phyloP scores from a whole-genome alignment of 805 yeast species.

The Cyberlindnera mrakii region DNA sequence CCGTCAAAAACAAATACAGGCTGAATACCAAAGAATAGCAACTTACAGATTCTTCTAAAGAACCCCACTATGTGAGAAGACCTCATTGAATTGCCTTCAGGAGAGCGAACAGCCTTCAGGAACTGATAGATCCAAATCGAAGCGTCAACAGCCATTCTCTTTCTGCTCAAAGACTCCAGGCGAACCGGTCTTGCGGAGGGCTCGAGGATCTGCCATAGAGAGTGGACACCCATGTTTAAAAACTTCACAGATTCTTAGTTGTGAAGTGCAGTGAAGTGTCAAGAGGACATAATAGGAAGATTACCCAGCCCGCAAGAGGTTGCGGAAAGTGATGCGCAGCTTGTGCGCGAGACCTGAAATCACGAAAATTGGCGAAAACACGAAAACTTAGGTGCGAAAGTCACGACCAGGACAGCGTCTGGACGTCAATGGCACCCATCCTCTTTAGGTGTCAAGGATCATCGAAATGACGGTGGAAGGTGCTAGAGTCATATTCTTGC shows the following conservation, averaged over 20 bases:
- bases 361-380: no score
- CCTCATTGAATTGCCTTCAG: constrained; percentile 68
- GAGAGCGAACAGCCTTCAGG: constrained; percentile 86
- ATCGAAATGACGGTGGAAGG: constrained; percentile 7
- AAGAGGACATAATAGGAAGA: no score
- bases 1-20: constrained; percentile 96
- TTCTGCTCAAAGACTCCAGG: constrained; percentile 75
- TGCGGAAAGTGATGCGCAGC: no score
- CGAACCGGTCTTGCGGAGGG: constrained; percentile 89
- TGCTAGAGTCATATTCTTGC: constrained; percentile 12
- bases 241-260: background rate
- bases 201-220: constrained; percentile 87
- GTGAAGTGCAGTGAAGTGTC: background rate
- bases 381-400: no score
- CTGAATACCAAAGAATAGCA: constrained; percentile 76
- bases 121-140: constrained; percentile 98
- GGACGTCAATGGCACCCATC: no score
- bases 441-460: background rate
- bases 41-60: constrained; percentile 86
- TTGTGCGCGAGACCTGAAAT: no score
- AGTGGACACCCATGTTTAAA: constrained; percentile 82
- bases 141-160: constrained; percentile 89
- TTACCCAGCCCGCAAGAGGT: no score
- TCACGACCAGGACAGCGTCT: no score
- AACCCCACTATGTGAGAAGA: constrained; percentile 94